Base-by-base conservation (phyloP, 345 rosid species). In the Pugionium cornutum region DNA sequence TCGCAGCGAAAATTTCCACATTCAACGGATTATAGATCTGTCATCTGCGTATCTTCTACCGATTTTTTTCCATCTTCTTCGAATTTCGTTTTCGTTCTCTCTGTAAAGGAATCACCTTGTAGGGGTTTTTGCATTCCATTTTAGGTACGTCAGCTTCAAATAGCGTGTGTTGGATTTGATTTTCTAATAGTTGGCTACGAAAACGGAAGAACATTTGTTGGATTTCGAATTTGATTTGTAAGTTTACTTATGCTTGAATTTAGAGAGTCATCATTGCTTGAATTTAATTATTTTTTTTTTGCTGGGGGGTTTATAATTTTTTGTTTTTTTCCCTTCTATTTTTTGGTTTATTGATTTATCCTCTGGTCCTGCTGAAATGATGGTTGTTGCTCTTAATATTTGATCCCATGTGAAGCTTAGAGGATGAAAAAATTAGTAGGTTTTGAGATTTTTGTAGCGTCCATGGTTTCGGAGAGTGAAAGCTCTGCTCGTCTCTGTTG, bases 351-450 rank as follows among this genome's bases (percentile, higher is more conserved):
- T 64, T 73, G 65, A 70, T 74, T 75, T 69, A 72, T 36, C 62
- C 48, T 31, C 9, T 70, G 55, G 59, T 73, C 63, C 72, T 69
- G 68, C 78, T 81, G 86, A 86, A 80, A 85, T 83, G 83, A 63
- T 71, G 63, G 83, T 73, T 79, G 49, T 50, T 70, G 67, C 58
- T 84, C 79, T 79, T 79, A 80, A 76, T 82, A 86, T 78, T 61
- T 81, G 86, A 82, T 82, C 83, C 62, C 65, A 18, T 57, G 9
- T 56, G 73, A 31, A 7, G 47, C 68, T 50, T 60, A 52, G 58
- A 55, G 58, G 52, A 37, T 54, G 67, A 44, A 26, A 26, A 57
- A 27, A 4, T 18, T 47, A 53, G 58, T 50, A 44, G 34, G 28
- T 41, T 31, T 49, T 55, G 34, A 37, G 70, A 5, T 34, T 62